These are phyloP conservation scores for Candida ulmi DNA, from an alignment of 805 yeast species.

Conservation along the genomic window DNA sequence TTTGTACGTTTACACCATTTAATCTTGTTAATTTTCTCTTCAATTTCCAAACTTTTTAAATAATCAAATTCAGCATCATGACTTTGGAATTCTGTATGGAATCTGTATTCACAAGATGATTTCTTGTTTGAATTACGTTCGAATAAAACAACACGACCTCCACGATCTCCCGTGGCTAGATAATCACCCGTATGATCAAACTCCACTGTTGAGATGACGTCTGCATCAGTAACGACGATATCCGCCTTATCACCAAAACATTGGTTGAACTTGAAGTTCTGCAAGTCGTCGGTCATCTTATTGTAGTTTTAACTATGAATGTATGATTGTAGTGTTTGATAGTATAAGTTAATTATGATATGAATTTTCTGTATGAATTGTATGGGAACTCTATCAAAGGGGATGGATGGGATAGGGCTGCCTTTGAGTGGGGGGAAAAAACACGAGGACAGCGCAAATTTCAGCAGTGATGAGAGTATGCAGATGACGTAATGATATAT, in stretches of 20 bases:
- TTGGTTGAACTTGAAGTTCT: slow-evolving; percentile 72
- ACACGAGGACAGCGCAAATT: too few relatives aligned
- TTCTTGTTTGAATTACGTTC: slow-evolving; percentile 76
- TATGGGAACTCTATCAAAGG: too few relatives aligned
- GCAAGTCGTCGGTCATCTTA: slow-evolving; percentile 27
- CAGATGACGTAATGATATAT: too few relatives aligned
- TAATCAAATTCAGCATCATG: slow-evolving; percentile 99
- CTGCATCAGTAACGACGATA: slow-evolving; percentile 94
- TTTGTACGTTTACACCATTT: slow-evolving; percentile 91
- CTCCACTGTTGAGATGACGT: slow-evolving; percentile 94
- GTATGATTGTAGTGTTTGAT: not conserved
- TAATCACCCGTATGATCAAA: slow-evolving; percentile 93
- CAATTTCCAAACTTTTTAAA: slow-evolving; percentile 91
- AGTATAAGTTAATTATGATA: not conserved
- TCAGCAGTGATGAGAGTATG: too few relatives aligned
- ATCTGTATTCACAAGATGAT: slow-evolving; percentile 85
- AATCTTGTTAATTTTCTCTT: slow-evolving; percentile 95
- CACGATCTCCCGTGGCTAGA: slow-evolving; percentile 97
- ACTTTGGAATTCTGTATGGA: slow-evolving; percentile 94
- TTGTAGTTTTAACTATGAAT: not conserved
- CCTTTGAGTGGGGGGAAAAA: too few relatives aligned
- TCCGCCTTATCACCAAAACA: slow-evolving; percentile 99
- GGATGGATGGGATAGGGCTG: too few relatives aligned
- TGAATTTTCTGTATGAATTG: too few relatives aligned
- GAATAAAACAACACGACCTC: slow-evolving; percentile 94